Evolutionary conservation across 352 stramenopile species (phyloP), one percentile per base, ranked within the genome.

Genomic region (Phytophthora sansomeana): DNA sequence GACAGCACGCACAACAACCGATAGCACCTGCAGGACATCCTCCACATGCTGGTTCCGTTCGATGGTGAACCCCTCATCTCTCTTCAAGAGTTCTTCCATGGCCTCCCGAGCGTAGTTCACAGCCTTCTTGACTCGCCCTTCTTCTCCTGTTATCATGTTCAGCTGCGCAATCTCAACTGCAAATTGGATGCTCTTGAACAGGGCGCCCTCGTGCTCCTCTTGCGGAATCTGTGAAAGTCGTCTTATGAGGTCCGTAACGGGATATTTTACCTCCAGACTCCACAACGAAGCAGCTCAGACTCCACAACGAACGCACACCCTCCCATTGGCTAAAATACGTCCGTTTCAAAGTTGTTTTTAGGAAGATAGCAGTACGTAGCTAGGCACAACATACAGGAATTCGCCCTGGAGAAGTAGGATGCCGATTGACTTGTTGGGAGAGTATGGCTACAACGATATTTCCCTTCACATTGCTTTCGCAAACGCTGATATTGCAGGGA

Each of bases 1-100:
- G 11, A 50, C 26, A 33, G 60, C 51, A 38, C 60, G 60, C 13
- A 57, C 51, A 14, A 63, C 52, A 5, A 51, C 42, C 26, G 24
- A 16, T 13, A 68, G 17, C 13, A 57, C 21, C 28, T 63, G 60
- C 21, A 53, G 60, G 39, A 68, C 11, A 43, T 68, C 60, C 19
- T 63, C 60, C 10, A 63, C 38, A 16, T 54, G 50, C 24, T 35
- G 16, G n/a, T 36, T 10, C 29, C 24, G 8, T n/a, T 44, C 42
- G 19, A 46, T 30, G 4, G 51, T 21, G 26, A 44, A 60, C 7
- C 4, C 50, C 8, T 16, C n/a, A 33, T 47, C 17, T 28, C 30
- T 26, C 19, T 51, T 21, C 19, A 68, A 21, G 6, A 68, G 38
- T 2, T 21, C 26, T 38, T 26, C 33, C n/a, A 30, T 38, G 14